Base-by-base conservation (phyloP, 2,329 filamentous ascomycete genomes). In the Trichoderma simmonsii region DNA sequence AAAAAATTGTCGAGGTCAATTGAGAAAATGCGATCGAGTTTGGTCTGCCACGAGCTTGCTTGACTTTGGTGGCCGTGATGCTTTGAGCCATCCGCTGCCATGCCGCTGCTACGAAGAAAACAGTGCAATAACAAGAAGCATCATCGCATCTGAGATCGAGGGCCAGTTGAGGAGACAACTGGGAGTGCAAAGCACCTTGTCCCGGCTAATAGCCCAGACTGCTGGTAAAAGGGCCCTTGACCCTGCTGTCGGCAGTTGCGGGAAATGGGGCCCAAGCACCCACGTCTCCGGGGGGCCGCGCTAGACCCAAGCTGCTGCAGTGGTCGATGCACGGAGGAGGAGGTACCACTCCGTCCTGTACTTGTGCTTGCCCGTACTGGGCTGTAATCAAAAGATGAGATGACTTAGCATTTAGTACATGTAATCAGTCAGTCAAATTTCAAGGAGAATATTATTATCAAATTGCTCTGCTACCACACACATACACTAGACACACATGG, bases 221-320 rank as follows among this genome's bases (percentile, higher is more conserved):
- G 48, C 51, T 67, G 51, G 64, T 18, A 67, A 57, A 39, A 57
- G 51, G 62, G 12, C 65, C 51, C 65, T 39, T 68, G 65, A 43
- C 65, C 65, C 65, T 59, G 65, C 51, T 43, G 65, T 59, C 65
- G 65, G 65, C 65, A 68, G 65, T 68, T 68, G 65, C 65, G 65
- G 65, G 65, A 68, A 26, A 59, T 43, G 65, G 65, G 43, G 43
- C n/a, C 43, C 43, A 24, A 51, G 43, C 43, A 51, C 43, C 43
- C 43, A 48, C 43, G 43, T 56, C n/a, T 26, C 60, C 60, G 21
- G 60, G 34, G 60, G 59, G n/a, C 12, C 59, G 21, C 59, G 59
- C 59, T 61, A 61, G 6, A 21, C 43, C 34, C 34, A 36, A 48
- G 43, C 18, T 11, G 43, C 43, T 48, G 43, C n/a, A 48, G 43